Evolutionary conservation across 805 yeast genomes (phyloP), one percentile per base, ranked within the genome.

Genomic region (Kurtzmaniella cleridarum): DNA sequence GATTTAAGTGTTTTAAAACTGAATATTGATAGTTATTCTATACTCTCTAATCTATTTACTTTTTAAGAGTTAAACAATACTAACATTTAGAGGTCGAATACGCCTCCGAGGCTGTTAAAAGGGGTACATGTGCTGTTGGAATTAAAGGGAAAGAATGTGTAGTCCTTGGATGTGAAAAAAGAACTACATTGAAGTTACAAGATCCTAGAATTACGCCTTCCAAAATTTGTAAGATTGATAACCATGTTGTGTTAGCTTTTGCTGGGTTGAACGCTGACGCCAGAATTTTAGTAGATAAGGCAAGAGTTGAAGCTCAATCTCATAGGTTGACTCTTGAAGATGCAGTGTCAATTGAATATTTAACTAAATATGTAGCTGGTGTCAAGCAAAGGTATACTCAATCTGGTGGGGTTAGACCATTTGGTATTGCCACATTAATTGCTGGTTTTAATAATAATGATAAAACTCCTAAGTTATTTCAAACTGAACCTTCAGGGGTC

Each of bases 221-320:
- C 42, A 93, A 93, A 66, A 88, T 93, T 51, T 87, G 95, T 57
- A 82, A 84, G 57, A 75, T 93, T 38, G 98, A 93, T 62, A 79
- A 83, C 50, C 98, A 91, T 61, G 84, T 87, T 16, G 82, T 89
- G 48, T 73, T 93, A 54, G 95, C 96, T 36, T 93, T 93, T 70
- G 96, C 98, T 32, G 98, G 98, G 3, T 75, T 93, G 60, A 91
- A 90, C 62, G 98, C 98, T n/a, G 98, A 93, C 62, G 96, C 98
- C 13, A 78, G 98, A 60, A 81, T 93, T 41, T 75, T 93, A 49
- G 87, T 93, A 41, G 97, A 93, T 63, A 86, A 84, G 66, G 98
- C 98, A 10, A 78, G 98, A 55, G 83, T 91, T 18, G 97, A 93
- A 62, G 97, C 98, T 3, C 98, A 93, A 64, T 84, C 95, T 12